Base-by-base conservation (phyloP, 176 grass and related monocot species). In the Poa annua region DNA sequence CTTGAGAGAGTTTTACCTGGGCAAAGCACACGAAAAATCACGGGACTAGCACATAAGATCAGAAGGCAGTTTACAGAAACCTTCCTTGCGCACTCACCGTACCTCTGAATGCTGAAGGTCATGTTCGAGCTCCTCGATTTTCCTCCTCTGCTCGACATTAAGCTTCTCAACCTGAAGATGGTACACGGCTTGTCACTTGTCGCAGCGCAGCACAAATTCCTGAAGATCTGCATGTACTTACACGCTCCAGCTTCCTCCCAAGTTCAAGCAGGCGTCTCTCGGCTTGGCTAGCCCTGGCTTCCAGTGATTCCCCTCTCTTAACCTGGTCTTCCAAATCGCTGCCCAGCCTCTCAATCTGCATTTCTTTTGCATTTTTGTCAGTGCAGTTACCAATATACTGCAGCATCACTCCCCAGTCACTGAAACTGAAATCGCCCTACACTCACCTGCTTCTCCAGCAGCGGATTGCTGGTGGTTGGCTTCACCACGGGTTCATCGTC, bases 281-380 rank as follows among this genome's bases (percentile, higher is more conserved):
- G 1, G 89, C 67, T 81, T 91, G 47, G 47, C 53, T 55, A 3
- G 86, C 83, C 39, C 44, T 76, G 55, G 66, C 68, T 79, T 91
- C 92, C 38, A 88, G 68, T 8, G 71, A 29, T 26, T 91, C 92
- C 56, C 83, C 86, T 83, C 89, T 88, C 74, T 38, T 68, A 55
- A 86, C 66, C 20, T 86, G 86, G 35, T 73, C 78, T 35, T 89
- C 86, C 74, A 94, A 55, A 84, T 94, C 88, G 57, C 62, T 91
- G 1, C 84, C 85, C 41, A 94, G 47, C 83, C 80, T 84, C 79
- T 89, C 61, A 48, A 88, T 72, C 92, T 94, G 76, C n/a, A n/a
- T 74, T 36, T 3, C 8, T 36, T 36, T 1, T 36, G 4, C 5
- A 2, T 0, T 2, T 0, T 3, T 71, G 29, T 85, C 59, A 84